Percentiles rank a stretch among this genome's conserved stretches.
phyloP scores from a whole-genome alignment of 1,284 basidiomycete genomes.

The Naganishia sp. region DNA sequence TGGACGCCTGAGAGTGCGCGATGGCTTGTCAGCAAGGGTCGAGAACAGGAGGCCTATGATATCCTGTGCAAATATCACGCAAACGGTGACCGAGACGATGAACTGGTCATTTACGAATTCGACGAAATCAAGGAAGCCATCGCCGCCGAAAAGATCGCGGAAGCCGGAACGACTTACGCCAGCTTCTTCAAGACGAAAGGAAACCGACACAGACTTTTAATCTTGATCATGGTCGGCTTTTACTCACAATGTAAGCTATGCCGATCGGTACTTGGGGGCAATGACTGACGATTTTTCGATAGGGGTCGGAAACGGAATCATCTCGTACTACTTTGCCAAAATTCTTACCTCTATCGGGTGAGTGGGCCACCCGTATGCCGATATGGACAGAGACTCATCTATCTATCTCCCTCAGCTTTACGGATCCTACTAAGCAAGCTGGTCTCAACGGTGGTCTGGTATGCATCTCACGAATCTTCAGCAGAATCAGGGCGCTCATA shows the following conservation, averaged over 20 bases:
- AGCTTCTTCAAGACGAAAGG: constrained; percentile 43
- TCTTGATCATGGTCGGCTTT: constrained; percentile 36
- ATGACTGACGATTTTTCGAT: neutral
- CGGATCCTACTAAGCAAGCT: constrained; percentile 61
- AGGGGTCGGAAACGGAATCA: constrained; percentile 70
- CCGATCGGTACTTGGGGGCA: neutral
- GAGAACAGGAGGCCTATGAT: constrained; percentile 23
- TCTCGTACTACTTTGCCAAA: constrained; percentile 66
- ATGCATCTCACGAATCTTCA: constrained; percentile 38
- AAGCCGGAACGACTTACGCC: constrained; percentile 32
- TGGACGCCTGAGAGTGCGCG: constrained; percentile 12
- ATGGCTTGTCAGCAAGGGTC: constrained; percentile 33
- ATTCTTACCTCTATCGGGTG: constrained; percentile 68
- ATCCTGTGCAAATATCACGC: constrained; percentile 34
- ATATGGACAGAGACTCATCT: neutral
- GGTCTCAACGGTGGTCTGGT: constrained; percentile 68
- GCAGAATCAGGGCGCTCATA: neutral
- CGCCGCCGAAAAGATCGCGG: constrained; percentile 5
- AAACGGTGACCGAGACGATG: constrained; percentile 27
- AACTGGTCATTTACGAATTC: constrained; percentile 31
- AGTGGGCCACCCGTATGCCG: neutral
- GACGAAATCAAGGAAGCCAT: constrained; percentile 40
- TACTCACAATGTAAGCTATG: neutral
- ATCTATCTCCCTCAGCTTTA: constrained; percentile 53
- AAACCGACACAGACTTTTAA: constrained; percentile 44